Conservation (phyloP, 2,329 filamentous ascomycete genomes). For the Drechslerella stenobrocha region DNA sequence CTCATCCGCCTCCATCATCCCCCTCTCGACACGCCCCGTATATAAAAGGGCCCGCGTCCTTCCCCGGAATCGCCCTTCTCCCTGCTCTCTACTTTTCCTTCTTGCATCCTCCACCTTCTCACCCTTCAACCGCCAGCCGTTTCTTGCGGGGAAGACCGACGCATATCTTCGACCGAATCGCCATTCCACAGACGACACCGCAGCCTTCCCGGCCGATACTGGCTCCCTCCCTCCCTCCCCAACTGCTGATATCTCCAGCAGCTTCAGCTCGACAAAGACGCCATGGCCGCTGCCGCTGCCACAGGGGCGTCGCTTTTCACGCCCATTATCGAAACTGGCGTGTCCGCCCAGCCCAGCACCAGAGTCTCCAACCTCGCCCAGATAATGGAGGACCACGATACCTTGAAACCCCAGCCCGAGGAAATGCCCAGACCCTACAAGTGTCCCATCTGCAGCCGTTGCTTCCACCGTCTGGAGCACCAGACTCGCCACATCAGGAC, state of each 20-base stretch:
- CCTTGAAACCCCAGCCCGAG: slow-evolving; percentile 51
- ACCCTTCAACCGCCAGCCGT: neutral
- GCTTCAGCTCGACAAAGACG: slow-evolving; percentile 7
- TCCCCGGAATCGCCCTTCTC: slow-evolving; percentile 3
- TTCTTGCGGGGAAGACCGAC: slow-evolving; percentile 14
- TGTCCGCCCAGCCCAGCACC: slow-evolving; percentile 34
- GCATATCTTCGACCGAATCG: slow-evolving; percentile 4
- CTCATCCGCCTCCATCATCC: slow-evolving; percentile 3
- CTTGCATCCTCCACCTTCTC: slow-evolving; percentile 3
- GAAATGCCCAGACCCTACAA: slow-evolving; percentile 97
- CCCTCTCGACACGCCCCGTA: neutral
- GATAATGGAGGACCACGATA: slow-evolving; percentile 47
- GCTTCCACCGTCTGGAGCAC: slow-evolving; percentile 96
- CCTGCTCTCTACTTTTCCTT: slow-evolving; percentile 17
- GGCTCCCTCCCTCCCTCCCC: neutral
- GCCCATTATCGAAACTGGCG: slow-evolving; percentile 46
- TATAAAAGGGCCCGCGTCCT: neutral
- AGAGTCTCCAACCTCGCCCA: slow-evolving; percentile 45
- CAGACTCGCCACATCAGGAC: slow-evolving; percentile 91
- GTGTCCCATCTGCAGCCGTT: slow-evolving; percentile 96
- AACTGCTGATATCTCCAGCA: neutral
- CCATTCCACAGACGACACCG: neutral
- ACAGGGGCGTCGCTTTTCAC: slow-evolving; percentile 41
- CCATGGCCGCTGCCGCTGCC: slow-evolving; percentile 32
- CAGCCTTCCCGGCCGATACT: neutral